These are phyloP conservation scores for Tillandsia fasciculata DNA, from an alignment of 176 grass and related monocot genomes.

Conservation along the genomic window DNA sequence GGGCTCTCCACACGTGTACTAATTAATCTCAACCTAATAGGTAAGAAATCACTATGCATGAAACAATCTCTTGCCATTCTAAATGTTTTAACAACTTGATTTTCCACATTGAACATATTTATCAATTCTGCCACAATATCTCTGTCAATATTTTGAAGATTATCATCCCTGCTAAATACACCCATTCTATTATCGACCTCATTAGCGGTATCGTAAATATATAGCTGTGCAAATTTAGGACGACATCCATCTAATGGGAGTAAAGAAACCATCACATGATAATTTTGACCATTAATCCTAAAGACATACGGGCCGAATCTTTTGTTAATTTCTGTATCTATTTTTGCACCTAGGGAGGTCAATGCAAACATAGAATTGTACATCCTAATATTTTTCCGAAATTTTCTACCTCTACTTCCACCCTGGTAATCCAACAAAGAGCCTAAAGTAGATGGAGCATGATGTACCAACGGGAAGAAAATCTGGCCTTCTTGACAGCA, in stretches of 20 bases:
- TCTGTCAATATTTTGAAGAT: fast-evolving
- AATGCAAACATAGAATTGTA: no score
- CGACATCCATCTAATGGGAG: background rate
- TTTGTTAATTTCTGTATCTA: no score
- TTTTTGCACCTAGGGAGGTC: no score
- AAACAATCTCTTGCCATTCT: background rate
- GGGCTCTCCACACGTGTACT: background rate
- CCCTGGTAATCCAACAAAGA: no score
- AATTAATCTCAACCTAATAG: background rate
- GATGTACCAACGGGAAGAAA: no score
- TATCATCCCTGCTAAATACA: background rate
- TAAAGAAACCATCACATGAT: background rate
- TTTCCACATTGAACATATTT: background rate
- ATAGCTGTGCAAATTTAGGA: background rate
- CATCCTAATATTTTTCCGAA: no score
- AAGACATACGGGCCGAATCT: no score
- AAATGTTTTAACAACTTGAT: background rate
- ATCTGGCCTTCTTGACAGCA: no score
- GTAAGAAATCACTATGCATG: background rate
- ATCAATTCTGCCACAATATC: background rate
- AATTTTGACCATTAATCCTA: no score
- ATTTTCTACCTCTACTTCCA: no score
- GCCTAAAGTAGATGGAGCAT: no score
- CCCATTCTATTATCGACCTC: background rate
- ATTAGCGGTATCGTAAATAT: slow-evolving; percentile 1